These are phyloP conservation scores for Alternaria atra DNA, from an alignment of 2,329 filamentous ascomycete species.

Conservation along the genomic window DNA sequence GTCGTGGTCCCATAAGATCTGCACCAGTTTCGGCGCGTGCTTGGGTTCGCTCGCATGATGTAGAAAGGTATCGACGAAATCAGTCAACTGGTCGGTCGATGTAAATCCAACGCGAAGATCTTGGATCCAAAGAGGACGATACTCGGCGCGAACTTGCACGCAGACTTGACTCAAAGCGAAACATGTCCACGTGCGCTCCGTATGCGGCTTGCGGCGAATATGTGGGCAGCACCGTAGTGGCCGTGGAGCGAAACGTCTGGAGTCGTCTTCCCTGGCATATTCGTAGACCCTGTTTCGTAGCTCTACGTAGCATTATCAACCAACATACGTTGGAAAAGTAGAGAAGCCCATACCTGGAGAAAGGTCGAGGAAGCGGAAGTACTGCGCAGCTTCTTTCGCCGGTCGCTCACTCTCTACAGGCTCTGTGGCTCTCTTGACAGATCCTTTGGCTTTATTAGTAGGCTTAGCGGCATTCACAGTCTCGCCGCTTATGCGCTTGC, in stretches of 20 bases:
- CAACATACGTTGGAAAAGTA: not conserved
- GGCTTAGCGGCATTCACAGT: not conserved
- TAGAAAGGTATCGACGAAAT: not conserved
- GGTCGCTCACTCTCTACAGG: not conserved
- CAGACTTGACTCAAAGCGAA: conserved; percentile 1
- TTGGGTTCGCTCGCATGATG: not conserved
- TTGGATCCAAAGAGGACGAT: conserved; percentile 5
- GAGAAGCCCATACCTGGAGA: not conserved
- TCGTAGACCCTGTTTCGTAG: not conserved
- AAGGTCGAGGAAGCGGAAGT: not conserved
- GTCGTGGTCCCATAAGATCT: not conserved
- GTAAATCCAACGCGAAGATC: not conserved
- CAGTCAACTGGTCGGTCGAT: not conserved
- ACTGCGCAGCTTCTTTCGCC: not conserved
- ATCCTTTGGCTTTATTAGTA: not conserved
- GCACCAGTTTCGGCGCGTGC: not conserved
- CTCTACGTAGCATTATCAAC: fast-evolving
- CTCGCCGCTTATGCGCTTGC: not conserved
- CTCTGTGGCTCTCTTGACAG: not conserved
- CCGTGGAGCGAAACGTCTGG: not conserved
- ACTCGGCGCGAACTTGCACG: conserved; percentile 8
- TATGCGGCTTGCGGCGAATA: not conserved
- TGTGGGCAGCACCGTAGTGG: not conserved
- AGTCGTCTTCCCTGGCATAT: not conserved
- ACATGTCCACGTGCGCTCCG: not conserved